Conservation (phyloP, 2,329 filamentous ascomycete species). For the Penicillium occitanis region DNA sequence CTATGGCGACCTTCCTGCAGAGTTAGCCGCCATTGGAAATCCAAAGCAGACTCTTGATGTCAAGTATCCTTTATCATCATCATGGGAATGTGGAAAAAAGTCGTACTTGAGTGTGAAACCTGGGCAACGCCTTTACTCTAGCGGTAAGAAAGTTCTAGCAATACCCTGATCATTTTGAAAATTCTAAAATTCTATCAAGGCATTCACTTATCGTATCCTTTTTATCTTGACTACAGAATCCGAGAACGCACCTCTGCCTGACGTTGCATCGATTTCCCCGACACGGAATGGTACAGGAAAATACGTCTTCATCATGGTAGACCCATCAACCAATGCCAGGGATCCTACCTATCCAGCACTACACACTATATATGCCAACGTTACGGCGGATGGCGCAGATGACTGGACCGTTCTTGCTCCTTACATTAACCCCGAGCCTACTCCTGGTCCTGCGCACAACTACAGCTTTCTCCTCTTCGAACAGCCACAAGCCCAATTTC, state of each 20-base stretch:
- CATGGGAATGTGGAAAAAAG: constrained; percentile 10
- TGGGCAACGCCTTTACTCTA: not conserved
- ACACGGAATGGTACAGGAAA: not conserved
- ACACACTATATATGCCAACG: constrained; percentile 13
- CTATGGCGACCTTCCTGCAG: not conserved
- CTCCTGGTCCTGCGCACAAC: constrained; percentile 6
- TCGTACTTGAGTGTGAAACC: constrained; percentile 2
- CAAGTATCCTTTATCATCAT: constrained; percentile 2
- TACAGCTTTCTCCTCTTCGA: constrained; percentile 14
- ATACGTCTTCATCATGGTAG: constrained; percentile 18
- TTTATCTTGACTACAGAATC: not conserved
- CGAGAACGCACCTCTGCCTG: not conserved
- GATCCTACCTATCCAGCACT: constrained; percentile 4
- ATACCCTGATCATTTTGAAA: not conserved
- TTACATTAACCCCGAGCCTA: constrained; percentile 8
- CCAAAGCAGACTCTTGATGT: not conserved
- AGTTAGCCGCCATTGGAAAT: not conserved
- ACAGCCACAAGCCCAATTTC: constrained; percentile 10
- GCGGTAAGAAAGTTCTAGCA: constrained; percentile 1
- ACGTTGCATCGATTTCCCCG: not conserved
- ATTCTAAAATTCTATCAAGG: not conserved
- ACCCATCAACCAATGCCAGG: constrained; percentile 10
- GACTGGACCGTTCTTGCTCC: constrained; percentile 9
- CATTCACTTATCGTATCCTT: not conserved
- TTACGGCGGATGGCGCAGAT: not conserved